phyloP scores from a whole-genome alignment of 805 yeast species.

The Starmerella tilneyi region DNA sequence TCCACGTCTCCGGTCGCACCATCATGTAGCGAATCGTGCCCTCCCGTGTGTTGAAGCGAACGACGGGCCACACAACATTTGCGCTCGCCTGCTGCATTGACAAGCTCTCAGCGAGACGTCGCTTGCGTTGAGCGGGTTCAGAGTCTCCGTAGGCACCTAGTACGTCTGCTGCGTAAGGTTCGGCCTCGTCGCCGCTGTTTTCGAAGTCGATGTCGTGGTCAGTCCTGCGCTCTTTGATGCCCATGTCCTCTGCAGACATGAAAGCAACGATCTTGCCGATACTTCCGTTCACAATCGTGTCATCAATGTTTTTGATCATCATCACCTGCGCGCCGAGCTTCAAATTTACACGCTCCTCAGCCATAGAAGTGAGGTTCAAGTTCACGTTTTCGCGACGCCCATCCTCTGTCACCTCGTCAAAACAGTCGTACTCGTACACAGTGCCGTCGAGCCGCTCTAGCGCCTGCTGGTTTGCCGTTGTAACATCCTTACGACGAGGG shows the following conservation, averaged over 20 bases:
- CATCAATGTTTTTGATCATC: conserved; percentile 76
- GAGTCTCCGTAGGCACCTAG: conserved; percentile 10
- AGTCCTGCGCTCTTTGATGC: not conserved
- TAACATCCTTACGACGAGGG: conserved; percentile 81
- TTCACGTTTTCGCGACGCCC: conserved; percentile 16
- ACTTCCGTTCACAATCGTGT: conserved; percentile 77
- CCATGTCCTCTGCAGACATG: conserved; percentile 23
- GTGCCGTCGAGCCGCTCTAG: conserved; percentile 43
- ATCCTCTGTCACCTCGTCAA: conserved; percentile 31
- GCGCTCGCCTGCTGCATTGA: conserved; percentile 4
- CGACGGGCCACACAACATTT: conserved; percentile 49
- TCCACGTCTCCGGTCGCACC: conserved; percentile 76
- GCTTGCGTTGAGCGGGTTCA: conserved; percentile 8
- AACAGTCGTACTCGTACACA: conserved; percentile 37
- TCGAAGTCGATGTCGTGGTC: not conserved
- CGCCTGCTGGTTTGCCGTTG: conserved; percentile 52
- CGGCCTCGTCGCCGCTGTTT: not conserved
- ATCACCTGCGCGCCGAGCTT: conserved; percentile 90
- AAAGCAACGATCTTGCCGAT: conserved; percentile 65
- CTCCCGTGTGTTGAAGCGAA: conserved; percentile 61
- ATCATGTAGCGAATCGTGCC: conserved; percentile 64
- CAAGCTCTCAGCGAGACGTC: conserved; percentile 14
- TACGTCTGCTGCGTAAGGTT: not conserved
- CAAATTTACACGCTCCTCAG: conserved; percentile 49
- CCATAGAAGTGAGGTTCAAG: conserved; percentile 50